phyloP scores from a whole-genome alignment of 164 flowering plant species.

The Piper longum region DNA sequence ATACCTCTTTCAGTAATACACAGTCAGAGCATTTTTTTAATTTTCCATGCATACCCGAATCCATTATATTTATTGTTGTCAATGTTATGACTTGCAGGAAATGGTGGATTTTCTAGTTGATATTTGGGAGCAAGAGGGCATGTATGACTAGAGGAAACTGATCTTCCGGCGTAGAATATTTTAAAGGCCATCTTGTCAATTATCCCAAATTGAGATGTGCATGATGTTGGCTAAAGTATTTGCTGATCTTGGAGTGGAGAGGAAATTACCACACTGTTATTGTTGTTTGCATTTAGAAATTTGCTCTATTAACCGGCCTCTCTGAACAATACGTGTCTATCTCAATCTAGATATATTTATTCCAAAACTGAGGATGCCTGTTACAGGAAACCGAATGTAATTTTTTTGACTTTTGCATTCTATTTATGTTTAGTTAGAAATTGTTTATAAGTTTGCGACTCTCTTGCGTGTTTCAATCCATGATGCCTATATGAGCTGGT shows the following conservation, averaged over 20 bases:
- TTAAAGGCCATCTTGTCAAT: not conserved
- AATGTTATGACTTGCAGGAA: constrained; percentile 25
- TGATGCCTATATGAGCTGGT: too few relatives aligned
- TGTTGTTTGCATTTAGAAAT: not conserved
- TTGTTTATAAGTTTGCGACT: too few relatives aligned
- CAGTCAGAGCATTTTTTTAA: not conserved
- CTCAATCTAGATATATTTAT: too few relatives aligned
- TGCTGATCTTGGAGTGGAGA: not conserved
- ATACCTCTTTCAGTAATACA: constrained; percentile 66
- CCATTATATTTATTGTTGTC: not conserved
- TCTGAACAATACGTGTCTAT: too few relatives aligned
- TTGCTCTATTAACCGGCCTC: not conserved
- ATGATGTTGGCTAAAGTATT: not conserved
- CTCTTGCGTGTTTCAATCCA: too few relatives aligned
- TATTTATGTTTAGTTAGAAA: too few relatives aligned
- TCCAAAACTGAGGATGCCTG: too few relatives aligned
- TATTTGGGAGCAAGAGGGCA: constrained; percentile 80
- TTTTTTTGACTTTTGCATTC: too few relatives aligned
- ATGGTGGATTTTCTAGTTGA: constrained; percentile 86
- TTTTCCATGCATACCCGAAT: not conserved
- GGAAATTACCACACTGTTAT: not conserved
- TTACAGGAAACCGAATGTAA: too few relatives aligned
- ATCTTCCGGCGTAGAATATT: not conserved
- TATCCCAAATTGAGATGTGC: not conserved
- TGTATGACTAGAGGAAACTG: constrained; percentile 42